Percentiles rank a stretch among this genome's conserved stretches.
phyloP scores from a whole-genome alignment of 768 basidiomycete species.

The Lepiota subincarnata region DNA sequence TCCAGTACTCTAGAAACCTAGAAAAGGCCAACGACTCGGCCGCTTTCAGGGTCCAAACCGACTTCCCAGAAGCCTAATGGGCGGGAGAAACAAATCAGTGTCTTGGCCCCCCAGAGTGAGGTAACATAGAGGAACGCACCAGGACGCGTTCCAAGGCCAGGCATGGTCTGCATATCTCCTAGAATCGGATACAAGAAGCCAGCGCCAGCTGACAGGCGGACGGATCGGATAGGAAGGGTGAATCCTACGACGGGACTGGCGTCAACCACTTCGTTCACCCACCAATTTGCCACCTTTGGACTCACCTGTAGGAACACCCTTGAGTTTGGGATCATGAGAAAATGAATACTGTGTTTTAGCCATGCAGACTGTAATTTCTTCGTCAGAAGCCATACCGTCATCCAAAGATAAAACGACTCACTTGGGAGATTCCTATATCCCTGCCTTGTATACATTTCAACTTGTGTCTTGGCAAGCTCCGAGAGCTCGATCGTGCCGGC shows the following conservation, averaged over 20 bases:
- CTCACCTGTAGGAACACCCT: constrained; percentile 80
- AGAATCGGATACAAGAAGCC: constrained; percentile 94
- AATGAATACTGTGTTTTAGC: constrained; percentile 98
- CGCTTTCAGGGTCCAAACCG: constrained; percentile 72
- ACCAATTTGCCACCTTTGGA: constrained; percentile 2
- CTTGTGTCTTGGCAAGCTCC: constrained; percentile 77
- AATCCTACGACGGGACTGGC: constrained; percentile 55
- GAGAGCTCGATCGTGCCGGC: constrained; percentile 88
- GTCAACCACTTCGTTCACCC: background rate
- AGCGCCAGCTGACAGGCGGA: constrained; percentile 87
- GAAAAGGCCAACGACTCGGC: constrained; percentile 84
- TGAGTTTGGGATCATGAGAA: constrained; percentile 88
- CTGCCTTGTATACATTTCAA: constrained; percentile 89
- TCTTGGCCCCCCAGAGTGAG: background rate
- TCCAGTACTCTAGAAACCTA: constrained; percentile 32
- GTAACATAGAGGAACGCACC: constrained; percentile 35
- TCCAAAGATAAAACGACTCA: constrained; percentile 32
- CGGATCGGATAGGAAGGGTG: constrained; percentile 85
- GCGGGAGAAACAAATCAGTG: constrained; percentile 11
- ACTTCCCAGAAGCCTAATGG: constrained; percentile 89
- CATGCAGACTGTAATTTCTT: constrained; percentile 71
- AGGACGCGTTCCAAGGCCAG: constrained; percentile 89
- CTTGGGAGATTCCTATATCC: constrained; percentile 78
- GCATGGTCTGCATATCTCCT: constrained; percentile 99
- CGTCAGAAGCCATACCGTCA: background rate